Percentiles rank a stretch among this genome's conserved stretches.
These are phyloP conservation scores for Saturnispora diversa DNA, from an alignment of 805 yeast genomes.

Conservation along the genomic window DNA sequence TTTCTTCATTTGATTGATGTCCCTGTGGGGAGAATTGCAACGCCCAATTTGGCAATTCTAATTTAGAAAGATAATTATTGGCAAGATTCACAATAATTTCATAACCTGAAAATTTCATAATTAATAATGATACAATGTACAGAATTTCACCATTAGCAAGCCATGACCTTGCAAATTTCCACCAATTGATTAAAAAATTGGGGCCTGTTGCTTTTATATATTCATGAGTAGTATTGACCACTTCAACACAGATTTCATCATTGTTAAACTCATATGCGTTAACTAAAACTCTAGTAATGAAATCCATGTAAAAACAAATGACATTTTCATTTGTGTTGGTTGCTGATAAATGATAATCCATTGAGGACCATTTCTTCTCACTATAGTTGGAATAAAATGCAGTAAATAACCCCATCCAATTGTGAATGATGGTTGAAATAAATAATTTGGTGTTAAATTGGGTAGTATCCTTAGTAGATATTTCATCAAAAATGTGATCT, in stretches of 20 bases:
- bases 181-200: slow-evolving; percentile 8
- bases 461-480: slow-evolving; percentile 21
- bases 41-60: slow-evolving; percentile 1
- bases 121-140: background rate
- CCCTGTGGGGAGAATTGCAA: background rate
- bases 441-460: background rate
- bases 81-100: background rate
- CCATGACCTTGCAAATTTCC: slow-evolving; percentile 6
- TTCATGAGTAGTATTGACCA: slow-evolving; percentile 14
- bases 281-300: slow-evolving; percentile 16
- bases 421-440: slow-evolving; percentile 22
- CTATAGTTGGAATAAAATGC: slow-evolving; percentile 24
- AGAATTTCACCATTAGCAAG: slow-evolving; percentile 2
- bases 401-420: slow-evolving; percentile 34
- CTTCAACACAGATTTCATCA: slow-evolving; percentile 21
- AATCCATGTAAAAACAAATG: slow-evolving; percentile 32
- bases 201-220: background rate
- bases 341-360: slow-evolving; percentile 38
- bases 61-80: background rate
- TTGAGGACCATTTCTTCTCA: slow-evolving; percentile 20
- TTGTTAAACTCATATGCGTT: background rate
- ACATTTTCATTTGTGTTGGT: slow-evolving; percentile 34
- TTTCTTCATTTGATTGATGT: background rate
- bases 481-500: background rate
- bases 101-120: background rate